A percentile compares a stretch with the other conserved stretches of the same genome.
Evolutionary conservation across 371 early-diverging fungal genomes (phyloP).

Genomic region (Furculomyces boomerangus): DNA sequence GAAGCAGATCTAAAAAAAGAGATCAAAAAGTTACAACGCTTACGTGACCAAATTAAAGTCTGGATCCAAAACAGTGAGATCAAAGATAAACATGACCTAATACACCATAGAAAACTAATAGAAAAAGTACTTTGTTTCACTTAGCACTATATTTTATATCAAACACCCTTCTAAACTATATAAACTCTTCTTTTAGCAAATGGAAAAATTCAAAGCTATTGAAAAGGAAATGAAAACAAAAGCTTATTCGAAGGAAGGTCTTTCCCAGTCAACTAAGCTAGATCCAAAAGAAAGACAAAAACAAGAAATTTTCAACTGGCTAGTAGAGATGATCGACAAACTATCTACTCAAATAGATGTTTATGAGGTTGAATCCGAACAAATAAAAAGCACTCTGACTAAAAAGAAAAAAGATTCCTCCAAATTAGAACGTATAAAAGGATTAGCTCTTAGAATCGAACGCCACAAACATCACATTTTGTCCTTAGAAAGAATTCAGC

Average conservation of each 20-base stretch:
- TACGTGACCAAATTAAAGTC: conserved; percentile 90
- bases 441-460: conserved; percentile 54
- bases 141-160: not conserved
- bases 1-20: conserved; percentile 94
- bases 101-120: conserved; percentile 80
- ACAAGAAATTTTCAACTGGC: conserved; percentile 58
- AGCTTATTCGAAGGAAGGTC: conserved; percentile 89
- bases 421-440: conserved; percentile 45
- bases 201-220: conserved; percentile 93
- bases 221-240: conserved; percentile 98
- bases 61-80: conserved; percentile 85
- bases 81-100: conserved; percentile 81
- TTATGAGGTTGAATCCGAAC: conserved; percentile 77
- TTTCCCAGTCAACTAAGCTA: conserved; percentile 52
- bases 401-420: conserved; percentile 56
- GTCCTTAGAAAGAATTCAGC: conserved; percentile 71
- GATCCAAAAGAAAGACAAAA: conserved; percentile 90
- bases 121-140: conserved; percentile 30
- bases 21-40: conserved; percentile 91
- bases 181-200: conserved; percentile 33
- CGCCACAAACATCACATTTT: conserved; percentile 77
- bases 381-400: conserved; percentile 37
- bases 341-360: conserved; percentile 74
- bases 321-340: conserved; percentile 60
- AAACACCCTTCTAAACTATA: not conserved